These are phyloP conservation scores for Leccinum subgranulosum DNA, from an alignment of 768 basidiomycete genomes.

Conservation along the genomic window DNA sequence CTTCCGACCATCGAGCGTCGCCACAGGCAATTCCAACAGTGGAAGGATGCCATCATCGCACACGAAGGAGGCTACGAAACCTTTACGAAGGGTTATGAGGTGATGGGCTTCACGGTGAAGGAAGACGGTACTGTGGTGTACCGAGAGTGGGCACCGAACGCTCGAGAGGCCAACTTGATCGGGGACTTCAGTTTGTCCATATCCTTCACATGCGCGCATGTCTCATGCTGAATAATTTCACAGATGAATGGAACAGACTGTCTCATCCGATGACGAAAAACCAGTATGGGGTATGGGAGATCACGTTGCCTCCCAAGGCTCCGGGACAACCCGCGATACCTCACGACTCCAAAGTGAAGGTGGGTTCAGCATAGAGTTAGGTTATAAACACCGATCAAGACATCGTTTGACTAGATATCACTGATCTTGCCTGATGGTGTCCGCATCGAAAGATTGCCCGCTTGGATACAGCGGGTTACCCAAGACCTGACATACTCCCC, in stretches of 20 bases:
- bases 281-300: slow-evolving; percentile 87
- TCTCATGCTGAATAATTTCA: slow-evolving; percentile 2
- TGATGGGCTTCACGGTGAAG: slow-evolving; percentile 72
- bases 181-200: slow-evolving; percentile 91
- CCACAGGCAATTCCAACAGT: slow-evolving; percentile 64
- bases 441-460: slow-evolving; percentile 88
- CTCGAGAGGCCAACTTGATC: slow-evolving; percentile 74
- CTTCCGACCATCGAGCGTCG: slow-evolving; percentile 66
- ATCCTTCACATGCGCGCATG: neutral
- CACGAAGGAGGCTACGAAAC: slow-evolving; percentile 80
- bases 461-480: slow-evolving; percentile 94
- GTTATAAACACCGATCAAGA: neutral
- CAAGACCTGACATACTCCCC: slow-evolving; percentile 90
- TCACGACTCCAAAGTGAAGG: slow-evolving; percentile 96
- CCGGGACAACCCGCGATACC: slow-evolving; percentile 79
- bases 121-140: slow-evolving; percentile 71
- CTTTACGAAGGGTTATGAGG: slow-evolving; percentile 56
- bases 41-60: slow-evolving; percentile 72
- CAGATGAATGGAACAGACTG: slow-evolving; percentile 85
- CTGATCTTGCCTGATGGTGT: slow-evolving; percentile 78
- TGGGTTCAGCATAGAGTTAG: slow-evolving; percentile 27
- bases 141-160: slow-evolving; percentile 96
- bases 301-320: slow-evolving; percentile 63
- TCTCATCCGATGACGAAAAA: slow-evolving; percentile 86
- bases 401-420: slow-evolving; percentile 62